These are phyloP conservation scores for Thuja plicata DNA, from an alignment of 83 land plant genomes.

Conservation along the genomic window DNA sequence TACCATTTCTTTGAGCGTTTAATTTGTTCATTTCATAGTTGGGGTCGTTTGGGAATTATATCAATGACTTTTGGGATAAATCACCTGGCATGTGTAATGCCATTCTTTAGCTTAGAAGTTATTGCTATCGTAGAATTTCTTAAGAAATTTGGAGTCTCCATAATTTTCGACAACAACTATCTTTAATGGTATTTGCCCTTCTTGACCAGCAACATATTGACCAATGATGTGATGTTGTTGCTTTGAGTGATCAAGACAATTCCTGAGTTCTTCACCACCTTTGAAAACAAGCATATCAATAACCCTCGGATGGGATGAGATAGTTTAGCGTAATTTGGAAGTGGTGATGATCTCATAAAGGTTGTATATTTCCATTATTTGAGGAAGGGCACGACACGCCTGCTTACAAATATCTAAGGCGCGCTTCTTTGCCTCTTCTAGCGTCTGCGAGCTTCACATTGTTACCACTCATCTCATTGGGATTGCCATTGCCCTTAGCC, in stretches of 20 bases:
- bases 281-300: constrained; percentile 88
- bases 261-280: constrained; percentile 80
- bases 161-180: constrained; percentile 39
- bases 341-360: constrained; percentile 47
- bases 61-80: no score
- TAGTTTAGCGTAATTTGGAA: constrained; percentile 50
- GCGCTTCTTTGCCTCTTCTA: constrained; percentile 49
- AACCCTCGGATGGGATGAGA: constrained; percentile 45
- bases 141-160: constrained; percentile 73
- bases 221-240: constrained; percentile 90
- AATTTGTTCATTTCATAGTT: no score
- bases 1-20: no score
- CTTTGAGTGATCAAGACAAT: constrained; percentile 79
- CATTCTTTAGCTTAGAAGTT: constrained; percentile 28
- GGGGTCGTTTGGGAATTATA: no score
- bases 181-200: constrained; percentile 57
- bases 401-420: constrained; percentile 44
- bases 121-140: constrained; percentile 77
- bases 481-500: constrained; percentile 25
- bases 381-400: constrained; percentile 55
- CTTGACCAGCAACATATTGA: constrained; percentile 73
- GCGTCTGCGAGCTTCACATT: constrained; percentile 40
- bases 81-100: no score
- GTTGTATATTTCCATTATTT: constrained; percentile 52
- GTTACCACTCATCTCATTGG: constrained; percentile 28